Conservation (phyloP, 139 green algal species). For the Pleodorina starrii region DNA sequence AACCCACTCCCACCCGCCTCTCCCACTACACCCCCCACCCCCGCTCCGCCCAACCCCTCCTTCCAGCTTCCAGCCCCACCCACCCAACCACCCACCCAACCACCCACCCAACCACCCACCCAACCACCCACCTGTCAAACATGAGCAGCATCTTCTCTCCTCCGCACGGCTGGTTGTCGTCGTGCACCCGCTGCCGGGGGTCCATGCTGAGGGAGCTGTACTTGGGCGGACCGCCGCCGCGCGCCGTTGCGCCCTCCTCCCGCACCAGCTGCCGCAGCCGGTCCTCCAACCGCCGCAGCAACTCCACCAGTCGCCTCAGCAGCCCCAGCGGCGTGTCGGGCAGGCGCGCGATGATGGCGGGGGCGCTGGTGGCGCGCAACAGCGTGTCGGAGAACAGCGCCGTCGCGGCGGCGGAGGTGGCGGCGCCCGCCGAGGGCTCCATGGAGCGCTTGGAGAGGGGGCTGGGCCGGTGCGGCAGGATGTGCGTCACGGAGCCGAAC, state of each 20-base stretch:
- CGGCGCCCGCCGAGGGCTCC: background rate
- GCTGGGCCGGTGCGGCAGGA: background rate
- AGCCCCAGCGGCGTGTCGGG: slow-evolving; percentile 80
- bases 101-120: background rate
- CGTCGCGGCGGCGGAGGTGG: background rate
- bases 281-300: slow-evolving; percentile 83
- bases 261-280: slow-evolving; percentile 84
- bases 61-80: background rate
- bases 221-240: slow-evolving; percentile 24
- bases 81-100: background rate
- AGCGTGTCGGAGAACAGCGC: slow-evolving; percentile 22
- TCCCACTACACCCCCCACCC: background rate
- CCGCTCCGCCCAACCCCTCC: background rate
- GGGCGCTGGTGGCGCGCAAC: slow-evolving; percentile 3
- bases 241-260: slow-evolving; percentile 25
- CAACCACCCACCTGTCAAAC: slow-evolving; percentile 90
- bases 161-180: slow-evolving; percentile 79
- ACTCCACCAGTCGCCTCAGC: slow-evolving; percentile 77
- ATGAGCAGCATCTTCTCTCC: slow-evolving; percentile 92
- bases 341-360: slow-evolving; percentile 58
- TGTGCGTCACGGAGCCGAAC: background rate
- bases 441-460: slow-evolving; percentile 18
- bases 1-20: too few species aligned
- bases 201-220: slow-evolving; percentile 82
- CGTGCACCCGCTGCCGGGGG: slow-evolving; percentile 74